Percentiles rank a stretch among this genome's conserved stretches.
Evolutionary conservation across 1,284 basidiomycete genomes (phyloP).

Genomic region (Cryptococcus sp.): DNA sequence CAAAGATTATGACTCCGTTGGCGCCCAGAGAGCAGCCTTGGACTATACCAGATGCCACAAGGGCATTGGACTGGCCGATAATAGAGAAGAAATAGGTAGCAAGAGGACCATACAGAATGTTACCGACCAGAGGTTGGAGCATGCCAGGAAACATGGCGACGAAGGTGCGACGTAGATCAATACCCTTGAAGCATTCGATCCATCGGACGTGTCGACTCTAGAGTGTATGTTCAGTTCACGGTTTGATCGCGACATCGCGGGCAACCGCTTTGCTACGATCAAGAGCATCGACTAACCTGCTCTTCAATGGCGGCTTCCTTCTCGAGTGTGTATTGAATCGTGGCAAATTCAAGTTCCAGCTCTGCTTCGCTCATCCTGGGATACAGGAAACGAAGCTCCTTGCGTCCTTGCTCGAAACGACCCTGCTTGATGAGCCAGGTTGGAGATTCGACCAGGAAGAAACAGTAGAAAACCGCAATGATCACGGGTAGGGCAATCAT

Average conservation of each 20-base stretch:
- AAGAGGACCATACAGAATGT: neutral
- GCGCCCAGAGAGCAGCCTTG: neutral
- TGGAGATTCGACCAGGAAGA: slow-evolving; percentile 31
- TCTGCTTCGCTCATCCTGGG: slow-evolving; percentile 35
- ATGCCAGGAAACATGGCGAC: neutral
- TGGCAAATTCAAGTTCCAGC: slow-evolving; percentile 33
- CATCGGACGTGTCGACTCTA: neutral
- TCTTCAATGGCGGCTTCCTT: slow-evolving; percentile 19
- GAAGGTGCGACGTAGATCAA: slow-evolving; percentile 45
- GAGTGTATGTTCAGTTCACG: no score
- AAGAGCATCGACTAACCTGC: neutral
- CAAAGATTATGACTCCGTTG: neutral
- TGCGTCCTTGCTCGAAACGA: slow-evolving; percentile 50
- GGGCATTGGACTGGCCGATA: no score
- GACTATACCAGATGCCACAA: no score
- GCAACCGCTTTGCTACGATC: no score
- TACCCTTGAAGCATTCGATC: slow-evolving; percentile 49
- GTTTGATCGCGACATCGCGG: no score
- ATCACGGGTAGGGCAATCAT: slow-evolving; percentile 20
- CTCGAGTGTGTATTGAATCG: slow-evolving; percentile 20
- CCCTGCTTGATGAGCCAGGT: slow-evolving; percentile 55
- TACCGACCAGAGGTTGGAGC: neutral
- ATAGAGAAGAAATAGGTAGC: neutral
- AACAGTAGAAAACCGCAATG: slow-evolving; percentile 14
- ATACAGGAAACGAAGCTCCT: slow-evolving; percentile 41